Conservation (phyloP, 768 basidiomycete species). For the Boletales sp. region DNA sequence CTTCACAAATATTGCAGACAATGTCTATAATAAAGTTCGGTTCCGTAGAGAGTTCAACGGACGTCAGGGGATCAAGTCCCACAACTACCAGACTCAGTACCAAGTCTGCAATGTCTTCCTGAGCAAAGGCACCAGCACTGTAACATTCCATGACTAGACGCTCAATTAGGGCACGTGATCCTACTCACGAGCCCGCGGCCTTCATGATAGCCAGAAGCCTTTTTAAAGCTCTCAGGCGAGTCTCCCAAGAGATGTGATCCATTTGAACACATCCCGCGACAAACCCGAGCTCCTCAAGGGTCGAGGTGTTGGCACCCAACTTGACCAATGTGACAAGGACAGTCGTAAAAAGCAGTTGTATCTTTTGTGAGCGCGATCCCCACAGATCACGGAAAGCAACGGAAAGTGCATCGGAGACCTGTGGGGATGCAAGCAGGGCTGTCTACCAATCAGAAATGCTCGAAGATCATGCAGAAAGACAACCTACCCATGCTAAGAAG, state of each 20-base stretch:
- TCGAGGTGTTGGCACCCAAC: slow-evolving; percentile 41
- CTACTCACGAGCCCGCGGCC: slow-evolving; percentile 45
- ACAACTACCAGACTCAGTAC: slow-evolving; percentile 50
- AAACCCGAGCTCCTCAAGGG: slow-evolving; percentile 37
- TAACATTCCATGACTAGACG: slow-evolving; percentile 12
- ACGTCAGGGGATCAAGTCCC: slow-evolving; percentile 51
- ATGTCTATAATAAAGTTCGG: slow-evolving; percentile 46
- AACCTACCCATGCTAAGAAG: slow-evolving; percentile 41
- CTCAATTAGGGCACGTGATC: not conserved
- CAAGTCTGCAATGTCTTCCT: slow-evolving; percentile 45
- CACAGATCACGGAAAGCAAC: slow-evolving; percentile 35
- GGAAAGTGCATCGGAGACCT: slow-evolving; percentile 30
- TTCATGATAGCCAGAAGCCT: slow-evolving; percentile 42
- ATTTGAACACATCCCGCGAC: slow-evolving; percentile 4
- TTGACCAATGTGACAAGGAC: slow-evolving; percentile 37
- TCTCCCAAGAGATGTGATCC: slow-evolving; percentile 12
- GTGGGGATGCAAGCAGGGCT: slow-evolving; percentile 20
- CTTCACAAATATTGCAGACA: slow-evolving; percentile 36
- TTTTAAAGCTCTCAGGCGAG: slow-evolving; percentile 33
- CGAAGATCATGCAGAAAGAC: not conserved
- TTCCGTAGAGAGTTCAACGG: slow-evolving; percentile 42
- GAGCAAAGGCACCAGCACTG: slow-evolving; percentile 32
- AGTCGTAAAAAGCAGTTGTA: slow-evolving; percentile 33
- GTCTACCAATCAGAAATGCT: slow-evolving; percentile 10
- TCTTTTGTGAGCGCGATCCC: slow-evolving; percentile 12